Percentiles rank a stretch among this genome's conserved stretches.
These are phyloP conservation scores for Oryza brachyantha DNA, from an alignment of 176 grass and related monocot species.

Conservation along the genomic window DNA sequence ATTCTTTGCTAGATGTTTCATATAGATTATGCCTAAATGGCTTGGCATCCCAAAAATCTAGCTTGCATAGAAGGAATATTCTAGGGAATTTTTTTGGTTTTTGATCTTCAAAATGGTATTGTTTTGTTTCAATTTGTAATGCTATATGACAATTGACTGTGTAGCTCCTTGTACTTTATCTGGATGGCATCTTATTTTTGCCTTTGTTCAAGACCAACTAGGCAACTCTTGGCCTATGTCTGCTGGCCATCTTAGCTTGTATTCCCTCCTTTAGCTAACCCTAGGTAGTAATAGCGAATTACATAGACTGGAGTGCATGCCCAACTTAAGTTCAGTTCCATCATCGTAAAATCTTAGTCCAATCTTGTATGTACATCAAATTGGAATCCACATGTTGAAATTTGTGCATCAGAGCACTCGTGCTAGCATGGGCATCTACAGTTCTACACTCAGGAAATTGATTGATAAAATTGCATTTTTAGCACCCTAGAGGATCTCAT, in stretches of 20 bases:
- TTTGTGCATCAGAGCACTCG: not conserved
- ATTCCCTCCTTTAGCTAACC: not conserved
- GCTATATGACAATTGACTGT: not conserved
- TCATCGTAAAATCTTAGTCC: not conserved
- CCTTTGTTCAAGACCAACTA: not conserved
- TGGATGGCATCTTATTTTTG: not conserved
- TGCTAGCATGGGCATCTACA: not conserved
- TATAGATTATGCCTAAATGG: not conserved
- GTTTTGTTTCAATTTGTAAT: not conserved
- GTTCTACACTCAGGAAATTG: too few species aligned
- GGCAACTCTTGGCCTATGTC: not conserved
- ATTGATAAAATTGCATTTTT: not conserved
- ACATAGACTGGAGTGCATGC: not conserved
- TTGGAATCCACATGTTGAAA: not conserved
- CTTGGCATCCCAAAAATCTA: not conserved
- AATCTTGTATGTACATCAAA: not conserved
- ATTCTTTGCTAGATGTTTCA: not conserved
- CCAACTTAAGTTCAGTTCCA: not conserved
- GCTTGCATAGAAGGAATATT: not conserved
- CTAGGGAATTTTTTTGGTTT: not conserved
- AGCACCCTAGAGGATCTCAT: not conserved
- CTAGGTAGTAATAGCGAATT: not conserved
- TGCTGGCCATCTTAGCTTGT: not conserved
- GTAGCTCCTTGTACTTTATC: not conserved
- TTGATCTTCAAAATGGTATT: not conserved